phyloP scores from a whole-genome alignment of 768 basidiomycete genomes.

The Strobilomyces dryophilus region DNA sequence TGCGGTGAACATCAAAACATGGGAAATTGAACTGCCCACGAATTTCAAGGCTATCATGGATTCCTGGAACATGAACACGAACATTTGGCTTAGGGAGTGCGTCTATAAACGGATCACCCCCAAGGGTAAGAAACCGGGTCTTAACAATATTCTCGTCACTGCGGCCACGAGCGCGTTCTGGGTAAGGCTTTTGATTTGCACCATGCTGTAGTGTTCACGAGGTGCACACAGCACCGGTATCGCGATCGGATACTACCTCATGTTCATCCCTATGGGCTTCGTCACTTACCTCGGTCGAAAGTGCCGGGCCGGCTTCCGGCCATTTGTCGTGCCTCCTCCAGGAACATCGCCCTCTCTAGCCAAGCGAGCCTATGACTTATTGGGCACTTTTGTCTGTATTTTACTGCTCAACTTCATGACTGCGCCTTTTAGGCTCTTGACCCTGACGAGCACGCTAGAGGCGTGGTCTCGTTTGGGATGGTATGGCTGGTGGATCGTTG shows the following conservation, averaged over 20 bases:
- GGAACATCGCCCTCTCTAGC: slow-evolving; percentile 38
- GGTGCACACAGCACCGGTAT: slow-evolving; percentile 78
- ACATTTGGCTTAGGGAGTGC: slow-evolving; percentile 94
- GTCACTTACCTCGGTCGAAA: slow-evolving; percentile 77
- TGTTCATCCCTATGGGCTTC: slow-evolving; percentile 86
- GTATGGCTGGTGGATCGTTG: slow-evolving; percentile 77
- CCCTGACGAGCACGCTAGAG: slow-evolving; percentile 51
- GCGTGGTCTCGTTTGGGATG: slow-evolving; percentile 71
- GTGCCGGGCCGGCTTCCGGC: slow-evolving; percentile 74
- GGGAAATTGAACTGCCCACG: slow-evolving; percentile 75
- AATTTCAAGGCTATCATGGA: slow-evolving; percentile 91
- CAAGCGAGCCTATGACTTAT: slow-evolving; percentile 62
- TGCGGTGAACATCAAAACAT: slow-evolving; percentile 82
- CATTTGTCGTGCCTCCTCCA: slow-evolving; percentile 62
- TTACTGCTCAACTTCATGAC: slow-evolving; percentile 76
- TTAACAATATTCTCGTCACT: slow-evolving; percentile 85
- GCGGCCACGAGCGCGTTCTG: slow-evolving; percentile 93
- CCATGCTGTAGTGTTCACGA: slow-evolving; percentile 1
- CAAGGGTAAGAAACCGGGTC: slow-evolving; percentile 90
- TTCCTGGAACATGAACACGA: slow-evolving; percentile 98
- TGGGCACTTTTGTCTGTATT: slow-evolving; percentile 58
- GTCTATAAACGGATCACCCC: slow-evolving; percentile 95
- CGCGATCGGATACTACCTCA: slow-evolving; percentile 85
- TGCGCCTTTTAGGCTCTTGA: slow-evolving; percentile 81
- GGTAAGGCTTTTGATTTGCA: slow-evolving; percentile 47